Base-by-base conservation (phyloP, 2,329 filamentous ascomycete genomes). In the Fusarium mangiferae region DNA sequence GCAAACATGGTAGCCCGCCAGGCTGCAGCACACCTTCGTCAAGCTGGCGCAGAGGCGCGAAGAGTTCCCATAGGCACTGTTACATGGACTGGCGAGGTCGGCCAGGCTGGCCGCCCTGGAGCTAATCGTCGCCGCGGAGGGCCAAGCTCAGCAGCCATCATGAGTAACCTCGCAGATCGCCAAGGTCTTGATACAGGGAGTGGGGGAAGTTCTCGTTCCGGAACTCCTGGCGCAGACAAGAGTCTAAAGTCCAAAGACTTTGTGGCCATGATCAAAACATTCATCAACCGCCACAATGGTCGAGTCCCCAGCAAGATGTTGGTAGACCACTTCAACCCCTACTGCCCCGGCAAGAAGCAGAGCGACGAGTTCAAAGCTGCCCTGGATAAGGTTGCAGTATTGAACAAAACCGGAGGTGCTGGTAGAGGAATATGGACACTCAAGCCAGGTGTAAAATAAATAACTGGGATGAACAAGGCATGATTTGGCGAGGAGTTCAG, bases 41-140 rank as follows among this genome's bases (percentile, higher is more conserved):
- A 90, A 67, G 91, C 94, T 15, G 91, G 90, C 46, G 90, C 95
- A 78, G 88, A 92, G 36, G 94, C 95, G 6, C 88, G 90, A 17
- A 88, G 86, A 14, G 86, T 96, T 3, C 94, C 94, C 0, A 91
- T 94, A 38, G 96, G 96, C 13, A 94, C 93, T 0, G 94, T 96
- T 14, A 98, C 96, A 2, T 98, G 96, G 96, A 98, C 96, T 0
- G 96, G 96, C 4, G 90, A 93, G 76, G 90, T 93, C 52, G 96
- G 96, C 15, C 89, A 92, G 56, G 91, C 91, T 9, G 96, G 95
- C 3, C 87, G 93, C 41, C 93, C 93, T 3, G 88, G 90, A 33
- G 86, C 85, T 41, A 84, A 82, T 64, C 87, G 85, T 26, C 86
- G 87, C 1, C 87, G 84, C 45, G 87, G 83, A 39, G 88, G 87